phyloP scores from a whole-genome alignment of 208 protist genomes.

The Zelonia costaricensis region DNA sequence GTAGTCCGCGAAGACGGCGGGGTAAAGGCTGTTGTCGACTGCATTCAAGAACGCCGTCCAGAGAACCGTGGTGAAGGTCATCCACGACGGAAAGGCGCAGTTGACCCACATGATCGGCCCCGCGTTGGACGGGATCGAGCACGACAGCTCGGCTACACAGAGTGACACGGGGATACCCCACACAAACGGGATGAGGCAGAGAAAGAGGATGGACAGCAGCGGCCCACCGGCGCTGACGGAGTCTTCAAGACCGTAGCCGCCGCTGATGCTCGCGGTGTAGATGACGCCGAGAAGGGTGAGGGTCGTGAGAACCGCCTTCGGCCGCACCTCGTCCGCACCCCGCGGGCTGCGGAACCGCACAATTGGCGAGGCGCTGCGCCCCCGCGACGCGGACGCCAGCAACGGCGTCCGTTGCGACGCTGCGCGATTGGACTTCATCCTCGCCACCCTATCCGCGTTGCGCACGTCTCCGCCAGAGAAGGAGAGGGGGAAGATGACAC shows the following conservation, averaged over 20 bases:
- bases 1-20: conserved; percentile 87
- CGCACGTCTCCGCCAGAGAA: no score
- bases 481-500: no score
- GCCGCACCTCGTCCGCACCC: conserved; percentile 28
- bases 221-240: conserved; percentile 87
- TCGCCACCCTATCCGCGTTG: no score
- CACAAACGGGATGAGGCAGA: conserved; percentile 84
- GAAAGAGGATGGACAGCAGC: conserved; percentile 82
- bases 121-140: conserved; percentile 87
- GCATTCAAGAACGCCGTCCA: conserved; percentile 86
- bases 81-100: conserved; percentile 79
- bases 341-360: conserved; percentile 77
- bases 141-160: conserved; percentile 88
- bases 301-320: conserved; percentile 80
- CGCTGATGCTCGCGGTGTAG: conserved; percentile 88
- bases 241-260: conserved; percentile 87
- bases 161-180: conserved; percentile 89
- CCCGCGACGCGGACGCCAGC: conserved; percentile 15
- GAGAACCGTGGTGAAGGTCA: conserved; percentile 82
- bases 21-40: conserved; percentile 92
- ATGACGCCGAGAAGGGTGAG: conserved; percentile 90
- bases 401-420: conserved; percentile 7
- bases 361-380: conserved; percentile 52
- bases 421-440: no score
- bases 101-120: conserved; percentile 93